Evolutionary conservation across 2,329 filamentous ascomycete species (phyloP), one percentile per base, ranked within the genome.

Genomic region (Alternaria gaisen): DNA sequence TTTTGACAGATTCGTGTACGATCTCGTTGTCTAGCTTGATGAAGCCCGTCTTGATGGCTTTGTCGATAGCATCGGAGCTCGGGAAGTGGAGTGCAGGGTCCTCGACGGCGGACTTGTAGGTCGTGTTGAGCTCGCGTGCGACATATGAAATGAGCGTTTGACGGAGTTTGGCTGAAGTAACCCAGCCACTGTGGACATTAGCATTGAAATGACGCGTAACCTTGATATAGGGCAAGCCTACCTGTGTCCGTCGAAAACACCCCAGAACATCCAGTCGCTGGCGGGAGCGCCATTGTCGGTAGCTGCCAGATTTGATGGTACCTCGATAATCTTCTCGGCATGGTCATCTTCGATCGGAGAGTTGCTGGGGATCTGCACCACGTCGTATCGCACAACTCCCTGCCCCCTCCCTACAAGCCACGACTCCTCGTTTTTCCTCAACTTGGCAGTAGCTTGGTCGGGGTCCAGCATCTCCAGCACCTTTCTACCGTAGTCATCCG

Each of bases 191-290:
- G 70, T 58, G 14, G 26, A 34, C 2, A 42, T 47, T 58, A 69
- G 64, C 32, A 63, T 22, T 40, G 46, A n/a, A 38, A 44, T 24
- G 28, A 53, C 12, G 18, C n/a, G 22, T 16, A 5, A 18, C 24
- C 24, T 18, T 18, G 10, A 22, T 12, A 22, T 20, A 11, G 26
- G 26, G 11, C 87, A 11, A 28, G 11, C 87, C 80, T 83, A 94
- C 92, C 92, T 92, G 80, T 99, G 95, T 0, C 95, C 95, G 76
- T 99, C 95, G 79, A 98, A 99, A 18, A 99, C 94, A 59, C 94
- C 95, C 95, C 96, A 99, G 79, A 99, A 99, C 93, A 98, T 98
- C 95, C 95, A 99, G 80, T 99, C 96, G 63, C 87, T 92, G 60
- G 84, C 88, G 18, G 84, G 67, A 16, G 85, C 84, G 38, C 85